Base-by-base conservation (phyloP, 768 basidiomycete genomes). In the Amanita muscaria region DNA sequence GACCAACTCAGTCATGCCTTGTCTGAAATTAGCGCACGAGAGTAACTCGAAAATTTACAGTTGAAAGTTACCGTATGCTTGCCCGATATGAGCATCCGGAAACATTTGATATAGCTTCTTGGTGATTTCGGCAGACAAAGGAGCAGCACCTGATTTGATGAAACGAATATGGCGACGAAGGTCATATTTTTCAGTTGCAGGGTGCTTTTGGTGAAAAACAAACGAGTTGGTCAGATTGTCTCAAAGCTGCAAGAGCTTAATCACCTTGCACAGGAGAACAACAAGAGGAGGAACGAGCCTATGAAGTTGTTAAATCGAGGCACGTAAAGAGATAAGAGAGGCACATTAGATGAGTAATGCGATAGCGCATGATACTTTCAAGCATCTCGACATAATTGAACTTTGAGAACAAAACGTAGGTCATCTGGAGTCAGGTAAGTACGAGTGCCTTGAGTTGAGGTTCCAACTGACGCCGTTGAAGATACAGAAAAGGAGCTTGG, bases 1-100 rank as follows among this genome's bases (percentile, higher is more conserved):
- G 45, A 69, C 68, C 0, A 75, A 69, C 54, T 86, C 83, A 0
- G 83, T 85, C 74, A 81, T 72, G 72, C 78, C n/a, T n/a, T n/a
- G n/a, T n/a, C n/a, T n/a, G n/a, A n/a, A n/a, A n/a, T n/a, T n/a
- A n/a, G n/a, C n/a, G n/a, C n/a, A n/a, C n/a, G n/a, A n/a, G n/a
- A n/a, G n/a, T n/a, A n/a, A n/a, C n/a, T n/a, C n/a, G n/a, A n/a
- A n/a, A n/a, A n/a, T n/a, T n/a, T n/a, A 8, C 24, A 32, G 35
- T 18, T 15, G 4, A 19, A 27, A 15, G 61, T 16, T 42, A 73
- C 78, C 78, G 48, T 79, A 80, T 4, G 70, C 73, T 57, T 81
- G 78, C 1, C 77, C 77, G 30, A 78, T 72, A 41, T 70, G 66
- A 2, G 72, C 74, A 32, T 72, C 55, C 0, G 77, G 78, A 37